phyloP scores from a whole-genome alignment of 768 basidiomycete species.

The Lentinula boryana region DNA sequence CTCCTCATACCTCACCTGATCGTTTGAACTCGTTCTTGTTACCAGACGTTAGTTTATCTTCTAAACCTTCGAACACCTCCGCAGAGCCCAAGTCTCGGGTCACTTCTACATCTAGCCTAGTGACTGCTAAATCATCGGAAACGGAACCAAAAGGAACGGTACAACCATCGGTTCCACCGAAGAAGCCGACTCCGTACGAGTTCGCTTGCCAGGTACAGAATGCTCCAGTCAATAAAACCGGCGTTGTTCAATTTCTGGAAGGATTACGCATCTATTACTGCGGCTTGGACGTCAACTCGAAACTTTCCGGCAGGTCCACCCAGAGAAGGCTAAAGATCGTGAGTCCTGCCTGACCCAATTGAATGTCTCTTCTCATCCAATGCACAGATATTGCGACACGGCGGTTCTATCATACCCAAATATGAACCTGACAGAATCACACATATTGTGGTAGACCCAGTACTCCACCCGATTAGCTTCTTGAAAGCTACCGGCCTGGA shows the following conservation, averaged over 20 bases:
- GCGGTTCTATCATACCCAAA: slow-evolving; percentile 52
- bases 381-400: slow-evolving; percentile 53
- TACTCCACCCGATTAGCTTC: slow-evolving; percentile 29
- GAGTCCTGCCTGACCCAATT: background rate
- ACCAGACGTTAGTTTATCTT: background rate
- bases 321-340: background rate
- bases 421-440: slow-evolving; percentile 56
- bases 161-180: background rate
- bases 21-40: background rate
- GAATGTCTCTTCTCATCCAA: background rate
- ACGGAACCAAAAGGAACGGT: background rate
- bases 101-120: background rate
- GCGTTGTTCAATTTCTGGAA: background rate
- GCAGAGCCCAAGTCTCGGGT: background rate
- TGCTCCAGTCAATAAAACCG: background rate
- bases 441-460: slow-evolving; percentile 46
- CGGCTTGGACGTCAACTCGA: background rate
- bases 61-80: background rate
- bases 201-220: background rate
- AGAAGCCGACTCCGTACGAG: background rate
- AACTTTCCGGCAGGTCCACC: background rate
- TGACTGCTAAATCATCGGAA: background rate
- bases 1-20: background rate
- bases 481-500: slow-evolving; percentile 26
- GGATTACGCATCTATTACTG: background rate